Percentiles rank a stretch among this genome's conserved stretches.
These are phyloP conservation scores for Passalora sequoiae DNA, from an alignment of 2,329 filamentous ascomycete species.

Conservation along the genomic window DNA sequence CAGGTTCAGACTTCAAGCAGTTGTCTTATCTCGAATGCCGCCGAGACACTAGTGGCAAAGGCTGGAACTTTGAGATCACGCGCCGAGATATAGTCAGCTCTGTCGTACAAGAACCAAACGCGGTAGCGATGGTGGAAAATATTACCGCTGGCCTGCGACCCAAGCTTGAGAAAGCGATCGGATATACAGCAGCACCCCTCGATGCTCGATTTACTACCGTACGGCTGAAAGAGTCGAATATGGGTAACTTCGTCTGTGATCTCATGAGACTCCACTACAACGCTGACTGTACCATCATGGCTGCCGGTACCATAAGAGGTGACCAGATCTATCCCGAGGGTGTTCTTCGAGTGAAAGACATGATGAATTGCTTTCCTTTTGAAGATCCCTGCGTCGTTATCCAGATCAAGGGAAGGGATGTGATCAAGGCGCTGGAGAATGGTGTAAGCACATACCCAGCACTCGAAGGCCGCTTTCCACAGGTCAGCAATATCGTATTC, in stretches of 20 bases:
- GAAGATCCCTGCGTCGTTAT: conserved; percentile 83
- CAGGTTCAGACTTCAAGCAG: conserved; percentile 87
- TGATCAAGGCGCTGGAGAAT: conserved; percentile 79
- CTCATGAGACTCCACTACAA: conserved; percentile 79
- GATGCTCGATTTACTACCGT: conserved; percentile 85
- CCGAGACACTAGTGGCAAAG: conserved; percentile 46
- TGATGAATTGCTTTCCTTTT: conserved; percentile 64
- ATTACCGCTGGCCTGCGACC: conserved; percentile 68
- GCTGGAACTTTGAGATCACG: conserved; percentile 61
- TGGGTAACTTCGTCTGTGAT: conserved; percentile 88
- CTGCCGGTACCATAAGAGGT: conserved; percentile 76
- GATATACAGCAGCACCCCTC: conserved; percentile 74
- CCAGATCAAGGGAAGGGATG: conserved; percentile 62
- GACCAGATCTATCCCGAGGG: conserved; percentile 86
- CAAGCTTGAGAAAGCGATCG: conserved; percentile 75
- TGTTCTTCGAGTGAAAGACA: conserved; percentile 60
- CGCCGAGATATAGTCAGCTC: conserved; percentile 52
- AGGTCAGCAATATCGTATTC: conserved; percentile 78
- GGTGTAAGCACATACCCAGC: conserved; percentile 75
- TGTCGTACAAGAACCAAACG: conserved; percentile 59
- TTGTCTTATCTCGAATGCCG: conserved; percentile 80
- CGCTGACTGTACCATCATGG: conserved; percentile 79
- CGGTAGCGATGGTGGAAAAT: conserved; percentile 58
- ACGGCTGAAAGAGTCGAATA: conserved; percentile 69
- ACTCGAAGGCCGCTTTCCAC: conserved; percentile 75